Percentiles rank a stretch among this genome's conserved stretches.
phyloP scores from a whole-genome alignment of 2,329 filamentous ascomycete species.

The Xylariaceae sp. region DNA sequence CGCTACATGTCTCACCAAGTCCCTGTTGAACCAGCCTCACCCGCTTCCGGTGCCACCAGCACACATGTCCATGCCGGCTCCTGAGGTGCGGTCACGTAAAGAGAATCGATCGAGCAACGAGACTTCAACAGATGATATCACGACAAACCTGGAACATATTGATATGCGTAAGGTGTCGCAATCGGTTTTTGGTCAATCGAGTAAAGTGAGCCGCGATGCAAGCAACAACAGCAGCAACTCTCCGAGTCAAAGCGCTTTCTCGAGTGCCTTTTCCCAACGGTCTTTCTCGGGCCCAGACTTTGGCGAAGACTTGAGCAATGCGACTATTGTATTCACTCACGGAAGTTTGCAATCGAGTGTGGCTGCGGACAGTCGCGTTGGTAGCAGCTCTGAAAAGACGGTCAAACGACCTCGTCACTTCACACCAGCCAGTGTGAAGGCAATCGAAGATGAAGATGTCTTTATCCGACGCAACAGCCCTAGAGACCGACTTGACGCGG shows the following conservation, averaged over 20 bases:
- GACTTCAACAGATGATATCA: slow-evolving; percentile 18
- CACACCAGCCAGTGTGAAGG: slow-evolving; percentile 42
- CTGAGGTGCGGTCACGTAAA: slow-evolving; percentile 42
- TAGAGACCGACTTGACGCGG: slow-evolving; percentile 23
- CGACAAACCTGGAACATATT: slow-evolving; percentile 27
- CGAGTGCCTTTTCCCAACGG: slow-evolving; percentile 27
- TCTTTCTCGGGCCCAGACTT: slow-evolving; percentile 31
- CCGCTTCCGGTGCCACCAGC: slow-evolving; percentile 34
- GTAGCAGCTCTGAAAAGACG: slow-evolving; percentile 33
- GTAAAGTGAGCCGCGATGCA: slow-evolving; percentile 23
- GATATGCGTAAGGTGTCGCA: slow-evolving; percentile 41
- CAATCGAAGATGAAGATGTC: slow-evolving; percentile 45
- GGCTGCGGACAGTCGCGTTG: slow-evolving; percentile 15
- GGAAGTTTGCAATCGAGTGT: slow-evolving; percentile 18
- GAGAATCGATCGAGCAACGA: slow-evolving; percentile 35
- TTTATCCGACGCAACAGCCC: slow-evolving; percentile 35
- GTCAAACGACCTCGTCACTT: slow-evolving; percentile 44
- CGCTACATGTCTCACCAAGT: slow-evolving; percentile 42
- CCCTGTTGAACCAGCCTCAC: slow-evolving; percentile 44
- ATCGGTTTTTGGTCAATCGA: slow-evolving; percentile 32
- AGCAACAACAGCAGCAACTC: slow-evolving; percentile 28
- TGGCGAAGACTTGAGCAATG: slow-evolving; percentile 30
- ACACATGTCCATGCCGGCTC: slow-evolving; percentile 30
- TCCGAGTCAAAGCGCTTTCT: slow-evolving; percentile 29
- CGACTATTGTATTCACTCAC: slow-evolving; percentile 21